A percentile compares a stretch with the other conserved stretches of the same genome.
Conservation (phyloP, 176 grass and related monocot genomes). For the Avena insularis region DNA sequence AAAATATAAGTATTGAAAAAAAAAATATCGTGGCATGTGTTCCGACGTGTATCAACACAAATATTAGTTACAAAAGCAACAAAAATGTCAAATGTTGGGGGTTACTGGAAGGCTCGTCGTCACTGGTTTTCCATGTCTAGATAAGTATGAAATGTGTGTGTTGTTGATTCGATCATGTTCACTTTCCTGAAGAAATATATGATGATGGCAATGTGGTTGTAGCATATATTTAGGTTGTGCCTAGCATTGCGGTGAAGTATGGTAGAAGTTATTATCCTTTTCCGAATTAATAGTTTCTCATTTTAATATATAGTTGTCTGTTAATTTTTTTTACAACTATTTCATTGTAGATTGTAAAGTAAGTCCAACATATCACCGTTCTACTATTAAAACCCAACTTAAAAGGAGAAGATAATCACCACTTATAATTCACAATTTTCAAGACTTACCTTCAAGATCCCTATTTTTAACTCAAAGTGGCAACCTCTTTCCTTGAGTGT, state of each 20-base stretch:
- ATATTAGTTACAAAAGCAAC: background rate
- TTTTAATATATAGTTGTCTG: background rate
- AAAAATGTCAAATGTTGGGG: background rate
- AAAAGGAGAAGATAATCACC: background rate
- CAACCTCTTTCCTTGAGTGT: background rate
- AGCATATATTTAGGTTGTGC: background rate
- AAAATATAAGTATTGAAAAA: background rate
- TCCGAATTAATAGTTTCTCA: background rate
- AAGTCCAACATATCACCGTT: background rate
- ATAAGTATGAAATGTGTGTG: background rate
- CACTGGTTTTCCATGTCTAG: background rate
- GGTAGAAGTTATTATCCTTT: background rate
- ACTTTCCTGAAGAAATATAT: background rate
- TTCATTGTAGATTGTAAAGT: background rate
- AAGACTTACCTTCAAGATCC: background rate
- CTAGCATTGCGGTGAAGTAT: background rate
- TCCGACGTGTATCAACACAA: background rate
- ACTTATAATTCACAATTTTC: background rate
- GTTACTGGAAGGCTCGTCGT: background rate
- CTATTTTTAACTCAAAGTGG: too few relatives aligned
- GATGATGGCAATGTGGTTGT: background rate
- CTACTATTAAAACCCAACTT: background rate
- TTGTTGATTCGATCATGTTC: background rate
- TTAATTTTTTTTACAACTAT: background rate
- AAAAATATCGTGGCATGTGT: background rate